Conservation (phyloP, 202 grass and related monocot genomes). For the Setaria italica region DNA sequence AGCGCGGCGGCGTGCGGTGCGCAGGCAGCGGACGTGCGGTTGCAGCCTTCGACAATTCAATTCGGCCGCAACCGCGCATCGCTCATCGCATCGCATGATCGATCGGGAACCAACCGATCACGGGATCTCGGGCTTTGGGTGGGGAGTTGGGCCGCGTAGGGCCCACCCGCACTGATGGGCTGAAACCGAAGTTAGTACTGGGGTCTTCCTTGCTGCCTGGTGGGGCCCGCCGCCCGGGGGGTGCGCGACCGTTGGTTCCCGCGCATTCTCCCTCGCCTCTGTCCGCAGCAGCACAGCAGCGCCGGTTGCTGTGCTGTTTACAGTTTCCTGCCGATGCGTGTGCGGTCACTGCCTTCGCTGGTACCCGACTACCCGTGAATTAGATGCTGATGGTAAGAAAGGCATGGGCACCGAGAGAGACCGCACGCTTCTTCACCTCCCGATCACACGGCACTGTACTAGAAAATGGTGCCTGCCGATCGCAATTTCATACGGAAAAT, state of each 20-base stretch:
- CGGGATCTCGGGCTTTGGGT: slow-evolving; percentile 27
- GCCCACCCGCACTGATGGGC: slow-evolving; percentile 12
- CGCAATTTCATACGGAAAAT: not conserved
- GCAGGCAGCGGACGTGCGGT: not conserved
- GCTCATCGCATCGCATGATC: not conserved
- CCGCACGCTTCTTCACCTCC: not conserved
- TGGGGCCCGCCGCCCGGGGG: not conserved
- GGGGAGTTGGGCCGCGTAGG: slow-evolving; percentile 30
- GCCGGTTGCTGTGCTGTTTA: not conserved
- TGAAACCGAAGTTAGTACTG: not conserved
- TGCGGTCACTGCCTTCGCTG: not conserved
- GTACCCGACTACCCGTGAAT: not conserved
- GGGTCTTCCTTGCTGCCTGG: not conserved
- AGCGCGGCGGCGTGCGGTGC: not conserved
- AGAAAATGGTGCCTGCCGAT: not conserved
- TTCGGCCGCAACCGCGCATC: not conserved
- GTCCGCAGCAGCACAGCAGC: not conserved
- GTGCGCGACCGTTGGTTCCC: slow-evolving; percentile 22
- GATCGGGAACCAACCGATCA: not conserved
- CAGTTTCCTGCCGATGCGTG: not conserved
- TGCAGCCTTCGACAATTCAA: slow-evolving; percentile 17
- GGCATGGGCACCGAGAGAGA: not conserved
- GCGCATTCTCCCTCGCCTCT: not conserved
- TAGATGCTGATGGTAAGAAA: not conserved
- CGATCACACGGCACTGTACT: not conserved